These are phyloP conservation scores for Aspergillus quadricinctus DNA, from an alignment of 2,329 filamentous ascomycete species.

Conservation along the genomic window DNA sequence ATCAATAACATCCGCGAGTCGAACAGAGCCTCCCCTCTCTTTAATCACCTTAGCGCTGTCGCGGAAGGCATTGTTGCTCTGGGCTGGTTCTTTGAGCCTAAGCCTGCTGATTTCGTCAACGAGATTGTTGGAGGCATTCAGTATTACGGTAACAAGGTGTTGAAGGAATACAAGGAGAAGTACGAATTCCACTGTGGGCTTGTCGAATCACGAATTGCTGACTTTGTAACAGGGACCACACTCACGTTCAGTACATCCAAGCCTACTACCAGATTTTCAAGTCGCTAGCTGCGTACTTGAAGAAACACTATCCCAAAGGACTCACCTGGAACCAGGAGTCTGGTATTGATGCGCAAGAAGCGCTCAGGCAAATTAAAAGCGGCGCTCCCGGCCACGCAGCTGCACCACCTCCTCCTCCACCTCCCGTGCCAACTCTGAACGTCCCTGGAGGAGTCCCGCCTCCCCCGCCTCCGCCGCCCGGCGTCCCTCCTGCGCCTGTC, in stretches of 20 bases:
- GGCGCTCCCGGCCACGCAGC: conserved; percentile 34
- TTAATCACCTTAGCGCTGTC: conserved; percentile 80
- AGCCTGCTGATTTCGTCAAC: conserved; percentile 79
- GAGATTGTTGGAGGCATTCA: conserved; percentile 80
- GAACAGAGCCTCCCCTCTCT: conserved; percentile 70
- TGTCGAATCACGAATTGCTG: conserved; percentile 8
- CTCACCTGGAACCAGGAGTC: conserved; percentile 83
- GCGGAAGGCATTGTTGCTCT: conserved; percentile 85
- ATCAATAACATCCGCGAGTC: conserved; percentile 77
- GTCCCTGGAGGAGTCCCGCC: conserved; percentile 53
- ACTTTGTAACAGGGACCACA: conserved; percentile 58
- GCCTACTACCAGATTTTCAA: conserved; percentile 90
- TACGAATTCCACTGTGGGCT: conserved; percentile 32
- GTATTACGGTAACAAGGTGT: conserved; percentile 89
- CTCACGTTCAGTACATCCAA: conserved; percentile 83
- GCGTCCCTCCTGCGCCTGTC: conserved; percentile 52
- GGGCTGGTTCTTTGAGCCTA: conserved; percentile 82
- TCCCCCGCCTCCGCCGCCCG: conserved; percentile 68
- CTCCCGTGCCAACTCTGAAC: conserved; percentile 43
- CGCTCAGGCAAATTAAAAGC: conserved; percentile 56
- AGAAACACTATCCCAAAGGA: conserved; percentile 73
- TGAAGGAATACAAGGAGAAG: conserved; percentile 86
- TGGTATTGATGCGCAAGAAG: conserved; percentile 66
- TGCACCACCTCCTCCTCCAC: conserved; percentile 49
- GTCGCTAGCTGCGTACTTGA: conserved; percentile 76